phyloP scores from a whole-genome alignment of 345 rosid species.

The Gossypium anomalum region DNA sequence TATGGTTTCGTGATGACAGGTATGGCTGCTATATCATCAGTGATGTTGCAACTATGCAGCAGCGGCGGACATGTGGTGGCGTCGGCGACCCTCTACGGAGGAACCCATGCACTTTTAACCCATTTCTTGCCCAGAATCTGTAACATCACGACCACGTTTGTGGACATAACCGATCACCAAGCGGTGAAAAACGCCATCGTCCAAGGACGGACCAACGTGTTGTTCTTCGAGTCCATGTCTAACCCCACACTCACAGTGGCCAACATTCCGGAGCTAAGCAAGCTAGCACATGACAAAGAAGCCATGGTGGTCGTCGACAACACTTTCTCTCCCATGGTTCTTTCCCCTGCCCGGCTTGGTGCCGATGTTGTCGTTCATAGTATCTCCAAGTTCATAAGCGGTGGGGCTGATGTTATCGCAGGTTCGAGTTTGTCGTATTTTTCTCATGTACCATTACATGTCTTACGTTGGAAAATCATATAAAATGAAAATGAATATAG shows the following conservation, averaged over 20 bases:
- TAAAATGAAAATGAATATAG: background rate
- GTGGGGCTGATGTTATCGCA: conserved; percentile 92
- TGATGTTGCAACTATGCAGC: conserved; percentile 81
- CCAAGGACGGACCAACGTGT: conserved; percentile 59
- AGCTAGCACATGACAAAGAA: conserved; percentile 75
- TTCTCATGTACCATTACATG: conserved; percentile 7
- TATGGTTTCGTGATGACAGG: conserved; percentile 36
- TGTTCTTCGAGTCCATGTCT: conserved; percentile 80
- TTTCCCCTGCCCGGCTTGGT: conserved; percentile 86
- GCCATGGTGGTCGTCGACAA: conserved; percentile 84
- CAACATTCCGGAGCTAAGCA: conserved; percentile 64
- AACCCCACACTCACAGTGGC: conserved; percentile 85
- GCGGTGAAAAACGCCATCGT: conserved; percentile 56
- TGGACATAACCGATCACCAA: conserved; percentile 53
- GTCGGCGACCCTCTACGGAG: conserved; percentile 70
- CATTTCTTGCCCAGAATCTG: conserved; percentile 79
- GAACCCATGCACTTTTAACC: conserved; percentile 82
- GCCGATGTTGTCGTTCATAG: conserved; percentile 95
- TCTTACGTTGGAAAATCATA: background rate
- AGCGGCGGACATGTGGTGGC: conserved; percentile 97
- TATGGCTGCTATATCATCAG: conserved; percentile 94
- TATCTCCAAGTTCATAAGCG: conserved; percentile 90
- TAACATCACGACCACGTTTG: conserved; percentile 84
- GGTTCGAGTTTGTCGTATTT: conserved; percentile 39
- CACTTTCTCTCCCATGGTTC: conserved; percentile 86